Evolutionary conservation across 352 stramenopile species (phyloP), one percentile per base, ranked within the genome.

Genomic region (Globisporangium okanoganense): DNA sequence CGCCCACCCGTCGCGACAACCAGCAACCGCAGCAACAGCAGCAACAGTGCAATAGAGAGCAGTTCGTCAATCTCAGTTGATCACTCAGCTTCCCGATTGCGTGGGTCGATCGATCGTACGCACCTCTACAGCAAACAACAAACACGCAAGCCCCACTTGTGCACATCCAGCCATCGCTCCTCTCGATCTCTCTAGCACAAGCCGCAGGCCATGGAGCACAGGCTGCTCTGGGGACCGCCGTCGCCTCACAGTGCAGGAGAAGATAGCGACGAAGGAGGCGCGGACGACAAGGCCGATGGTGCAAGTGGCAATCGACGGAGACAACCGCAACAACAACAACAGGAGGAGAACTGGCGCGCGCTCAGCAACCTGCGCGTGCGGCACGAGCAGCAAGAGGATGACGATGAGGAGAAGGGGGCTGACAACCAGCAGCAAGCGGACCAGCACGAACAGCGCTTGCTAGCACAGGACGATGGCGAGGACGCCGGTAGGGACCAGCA

Each of bases 291-390:
- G 49, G 33, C 31, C 4, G 22, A 31, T 18, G n/a, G n/a, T n/a
- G n/a, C n/a, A n/a, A n/a, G n/a, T n/a, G n/a, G n/a, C n/a, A n/a
- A n/a, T n/a, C n/a, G n/a, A n/a, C n/a, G n/a, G n/a, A n/a, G n/a
- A n/a, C n/a, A n/a, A n/a, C n/a, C n/a, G n/a, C n/a, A n/a, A n/a
- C n/a, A n/a, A n/a, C n/a, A n/a, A n/a, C n/a, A n/a, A n/a, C 36
- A 62, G 5, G 71, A 79, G n/a, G 74, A 78, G 44, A 77, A 75
- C 33, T 79, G 62, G 58, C 71, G 62, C 56, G 71, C 69, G 40
- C 64, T 79, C 13, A 73, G 74, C 56, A 78, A 82, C 54, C 52
- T 79, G 20, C 61, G 59, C 35, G 71, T 79, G 62, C 22, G 33
- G 18, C 22, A 31, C 0, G 36, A 70, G 33, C 25, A 50, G 40